Base-by-base conservation (phyloP, 164 flowering plant species). In the Akebia trifoliata region DNA sequence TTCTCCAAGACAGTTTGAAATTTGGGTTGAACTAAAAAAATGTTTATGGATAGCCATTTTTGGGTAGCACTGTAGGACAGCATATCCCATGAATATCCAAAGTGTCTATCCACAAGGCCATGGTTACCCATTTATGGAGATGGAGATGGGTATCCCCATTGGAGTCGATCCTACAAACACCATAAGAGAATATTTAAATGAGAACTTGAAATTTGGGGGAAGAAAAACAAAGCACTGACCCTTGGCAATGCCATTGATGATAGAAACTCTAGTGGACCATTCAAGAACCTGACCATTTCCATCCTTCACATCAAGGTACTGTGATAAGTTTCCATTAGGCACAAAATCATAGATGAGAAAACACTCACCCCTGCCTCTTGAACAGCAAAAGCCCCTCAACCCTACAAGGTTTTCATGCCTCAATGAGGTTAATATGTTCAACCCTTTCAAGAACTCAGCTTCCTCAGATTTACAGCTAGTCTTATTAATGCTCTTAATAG, bases 301-400 rank as follows among this genome's bases (percentile, higher is more conserved):
- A 30, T 59, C 75, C 62, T 76, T 74, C 39, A 76, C 60, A 66
- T 94, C 96, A 20, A 94, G 85, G 59, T 83, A 82, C 64, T 80
- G 75, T 48, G 70, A 56, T 71, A 94, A 68, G 59, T 73, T 86
- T 42, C 96, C 96, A 36, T 84, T 86, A 0, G 90, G 78, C 7
- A 80, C 84, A 56, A 74, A 94, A 54, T 85, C 94, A 61, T 90
- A 90, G 4, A 94, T 57, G 25, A 94, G 86, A 54, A 87, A 94
- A 35, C 97, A 94, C 70, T 94, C 97, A 0, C 99, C 97, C 31
- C 99, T 60, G 22, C 89, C 96, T 37, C 70, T 82, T 9, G 99
- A 94, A 62, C 97, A 87, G 69, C 99, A 94, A 59, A 94, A 84
- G 0, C 99, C 99, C 71, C 93, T 80, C 55, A 94, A 51, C 40